phyloP scores from a whole-genome alignment of 768 basidiomycete genomes.

The Leccinum obscurum region DNA sequence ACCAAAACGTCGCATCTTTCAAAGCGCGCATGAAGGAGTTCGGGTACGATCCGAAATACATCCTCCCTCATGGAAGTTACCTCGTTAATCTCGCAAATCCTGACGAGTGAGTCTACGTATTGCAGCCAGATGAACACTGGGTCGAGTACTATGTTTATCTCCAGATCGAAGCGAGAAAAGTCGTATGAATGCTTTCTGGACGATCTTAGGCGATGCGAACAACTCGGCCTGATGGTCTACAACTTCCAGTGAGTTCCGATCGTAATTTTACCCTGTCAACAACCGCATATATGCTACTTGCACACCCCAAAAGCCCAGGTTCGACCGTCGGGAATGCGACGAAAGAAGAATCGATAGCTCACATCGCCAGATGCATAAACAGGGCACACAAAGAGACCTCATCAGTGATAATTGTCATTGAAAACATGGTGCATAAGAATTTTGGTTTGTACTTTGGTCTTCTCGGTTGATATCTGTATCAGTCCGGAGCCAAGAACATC shows the following conservation, averaged over 20 bases:
- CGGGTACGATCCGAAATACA: slow-evolving; percentile 58
- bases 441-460: not conserved
- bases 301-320: slow-evolving; percentile 56
- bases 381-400: slow-evolving; percentile 64
- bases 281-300: not conserved
- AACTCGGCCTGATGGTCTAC: slow-evolving; percentile 69
- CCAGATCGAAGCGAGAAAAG: slow-evolving; percentile 64
- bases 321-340: slow-evolving; percentile 76
- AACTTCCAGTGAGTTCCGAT: slow-evolving; percentile 75
- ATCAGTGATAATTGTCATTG: slow-evolving; percentile 64
- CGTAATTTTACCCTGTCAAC: not conserved
- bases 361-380: slow-evolving; percentile 74
- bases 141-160: not conserved
- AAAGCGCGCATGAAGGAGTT: slow-evolving; percentile 59
- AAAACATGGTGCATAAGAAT: slow-evolving; percentile 69
- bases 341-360: slow-evolving; percentile 55
- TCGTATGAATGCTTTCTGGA: slow-evolving; percentile 82
- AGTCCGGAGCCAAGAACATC: slow-evolving; percentile 82
- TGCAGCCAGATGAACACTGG: too few relatives aligned
- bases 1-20: slow-evolving; percentile 55
- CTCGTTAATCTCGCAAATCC: slow-evolving; percentile 85
- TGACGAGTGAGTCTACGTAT: slow-evolving; percentile 51
- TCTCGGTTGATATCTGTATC: not conserved
- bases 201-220: slow-evolving; percentile 76
- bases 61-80: slow-evolving; percentile 85